Base-by-base conservation (phyloP, 352 stramenopile genomes). In the Globisporangium canariense region DNA sequence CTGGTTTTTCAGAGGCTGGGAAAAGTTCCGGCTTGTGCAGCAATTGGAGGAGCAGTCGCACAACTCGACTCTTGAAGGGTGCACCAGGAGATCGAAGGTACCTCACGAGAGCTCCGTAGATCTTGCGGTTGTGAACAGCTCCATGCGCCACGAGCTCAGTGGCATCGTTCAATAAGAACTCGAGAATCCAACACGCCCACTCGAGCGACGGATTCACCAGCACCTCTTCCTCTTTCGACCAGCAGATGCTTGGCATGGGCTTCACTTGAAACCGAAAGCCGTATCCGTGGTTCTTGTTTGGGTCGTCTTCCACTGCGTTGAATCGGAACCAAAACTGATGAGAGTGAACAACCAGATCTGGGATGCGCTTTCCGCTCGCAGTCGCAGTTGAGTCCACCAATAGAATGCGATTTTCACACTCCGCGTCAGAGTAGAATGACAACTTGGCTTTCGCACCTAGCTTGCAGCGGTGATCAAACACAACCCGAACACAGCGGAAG, bases 281-380 rank as follows among this genome's bases (percentile, higher is more conserved):
- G 61, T 93, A 94, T 1, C 80, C 80, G 47, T 92, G 66, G 60
- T 82, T 78, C 58, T 86, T 88, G 28, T 62, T 66, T 6, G 56
- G 51, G 32, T 89, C 78, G 4, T 96, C 88, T 65, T 94, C 85
- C 0, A 69, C 79, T 6, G 86, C 78, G 9, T 58, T 64, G 55
- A 96, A 94, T 25, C 81, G 85, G 66, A 94, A 94, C 88, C 88
- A 96, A 45, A 94, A 91, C 53, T 88, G 75, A 50, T 90, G 70
- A 4, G 79, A 83, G 57, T 89, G 81, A 43, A 94, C 78, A 20
- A 91, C 66, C 9, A 94, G 45, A 66, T 94, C 86, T 1, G 83
- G 76, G n/a, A 82, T 22, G n/a, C 62, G 56, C 62, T 83, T 74
- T 1, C 66, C 68, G 11, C 60, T 68, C 49, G 66, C 62, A 25